A percentile compares a stretch with the other conserved stretches of the same genome.
Conservation (phyloP, 805 yeast genomes). For the Metschnikowia rubicola region DNA sequence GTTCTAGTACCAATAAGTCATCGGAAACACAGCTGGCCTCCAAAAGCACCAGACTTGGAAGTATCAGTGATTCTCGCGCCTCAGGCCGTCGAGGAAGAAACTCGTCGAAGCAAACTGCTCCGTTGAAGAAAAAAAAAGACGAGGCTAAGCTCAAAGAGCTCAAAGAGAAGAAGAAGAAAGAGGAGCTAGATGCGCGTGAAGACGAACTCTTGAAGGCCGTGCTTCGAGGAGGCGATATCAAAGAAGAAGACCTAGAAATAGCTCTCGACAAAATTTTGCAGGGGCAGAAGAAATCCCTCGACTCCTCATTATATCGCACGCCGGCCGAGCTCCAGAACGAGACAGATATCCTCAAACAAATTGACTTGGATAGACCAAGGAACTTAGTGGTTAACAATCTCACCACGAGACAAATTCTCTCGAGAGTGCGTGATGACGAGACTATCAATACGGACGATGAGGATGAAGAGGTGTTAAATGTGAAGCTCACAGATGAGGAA, state of each 20-base stretch:
- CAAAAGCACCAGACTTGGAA: conserved; percentile 4
- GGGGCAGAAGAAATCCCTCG: conserved; percentile 21
- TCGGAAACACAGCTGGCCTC: background rate
- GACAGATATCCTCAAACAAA: conserved; percentile 15
- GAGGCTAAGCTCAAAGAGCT: background rate
- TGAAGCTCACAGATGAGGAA: conserved; percentile 67
- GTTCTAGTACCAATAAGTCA: background rate
- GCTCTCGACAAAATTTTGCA: conserved; percentile 16
- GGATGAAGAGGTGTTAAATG: conserved; percentile 70
- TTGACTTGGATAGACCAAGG: conserved; percentile 32
- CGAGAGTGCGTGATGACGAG: conserved; percentile 54
- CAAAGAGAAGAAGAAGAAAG: conserved; percentile 1
- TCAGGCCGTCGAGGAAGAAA: background rate
- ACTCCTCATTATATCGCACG: conserved; percentile 17
- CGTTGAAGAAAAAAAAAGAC: background rate
- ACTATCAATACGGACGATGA: conserved; percentile 66
- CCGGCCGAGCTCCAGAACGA: conserved; percentile 19
- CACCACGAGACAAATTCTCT: conserved; percentile 51
- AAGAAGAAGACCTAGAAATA: conserved; percentile 23
- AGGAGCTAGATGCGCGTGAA: conserved; percentile 10
- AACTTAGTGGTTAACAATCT: conserved; percentile 56
- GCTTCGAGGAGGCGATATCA: conserved; percentile 29
- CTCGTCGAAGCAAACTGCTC: background rate
- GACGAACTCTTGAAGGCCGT: conserved; percentile 26
- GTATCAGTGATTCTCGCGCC: conserved; percentile 1